Base-by-base conservation (phyloP, 495 filamentous ascomycete genomes). In the Emericellopsis terricola region DNA sequence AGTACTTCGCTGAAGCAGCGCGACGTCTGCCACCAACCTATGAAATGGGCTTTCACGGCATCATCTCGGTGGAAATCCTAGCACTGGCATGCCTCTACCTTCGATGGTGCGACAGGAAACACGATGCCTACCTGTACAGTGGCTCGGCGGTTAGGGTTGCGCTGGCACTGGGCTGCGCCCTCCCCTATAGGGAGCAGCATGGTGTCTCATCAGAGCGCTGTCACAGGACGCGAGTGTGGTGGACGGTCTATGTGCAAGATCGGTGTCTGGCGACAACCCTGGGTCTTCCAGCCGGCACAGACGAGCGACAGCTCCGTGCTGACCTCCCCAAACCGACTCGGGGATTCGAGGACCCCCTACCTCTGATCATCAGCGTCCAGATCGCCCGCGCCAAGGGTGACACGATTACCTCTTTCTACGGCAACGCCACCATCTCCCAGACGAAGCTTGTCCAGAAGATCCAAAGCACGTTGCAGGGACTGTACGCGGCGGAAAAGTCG, bases 21-120 rank as follows among this genome's bases (percentile, higher is more conserved):
- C 3, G 16, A 8, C 31, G 31, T 3, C 16, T 33, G 9, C 31
- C 31, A 4, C 31, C 13, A 18, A 9, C 18, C 8, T 13, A 33
- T 33, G 8, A 33, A 7, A 10, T 33, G 18, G 31, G 31, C 13
- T 14, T 7, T 6, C 31, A 33, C 18, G 31, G 31, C 16, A 9
- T 15, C 13, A 33, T 33, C 8, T 14, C 16, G 6, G 31, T 33
- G 14, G 31, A 33, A 17, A 33, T 19, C 16, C 13, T 33, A 4
- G 16, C 14, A 13, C 31, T 33, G 14, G 31, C 16, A 7, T 4
- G 13, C 16, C 13, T 33, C 3, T 33, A 33, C 13, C 16, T 33
- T 4, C 31, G 19, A 33, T 33, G 31, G 31, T 33, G 31, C 18
- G 31, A 33, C 31, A 4, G 31, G 18, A 33, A 33, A 19, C 11